Evolutionary conservation across 1,139 yeast genomes (phyloP), one percentile per base, ranked within the genome.

Genomic region (Hansenula lynferdii): DNA sequence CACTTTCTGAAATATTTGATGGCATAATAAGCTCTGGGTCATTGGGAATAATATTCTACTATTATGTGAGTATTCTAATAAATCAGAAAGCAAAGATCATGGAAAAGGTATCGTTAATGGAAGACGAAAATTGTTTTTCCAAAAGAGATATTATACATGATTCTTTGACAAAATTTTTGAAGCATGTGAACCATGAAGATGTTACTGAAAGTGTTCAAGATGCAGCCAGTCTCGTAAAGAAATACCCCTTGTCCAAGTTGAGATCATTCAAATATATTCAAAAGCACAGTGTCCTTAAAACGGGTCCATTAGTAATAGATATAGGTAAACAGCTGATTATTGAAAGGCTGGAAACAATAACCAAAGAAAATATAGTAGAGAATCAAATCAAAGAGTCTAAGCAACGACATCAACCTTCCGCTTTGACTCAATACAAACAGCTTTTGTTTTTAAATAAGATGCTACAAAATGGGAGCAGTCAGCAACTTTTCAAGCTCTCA

Each of bases 1-100:
- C 75, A 25, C 58, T 82, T 14, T 62, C 78, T 36, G 57, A 67
- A 5, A 55, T 85, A 5, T 83, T 89, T 77, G 94, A 84, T 56
- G 75, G 69, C 43, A 62, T 77, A 10, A 58, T 85, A 35, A 68
- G 78, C 26, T 65, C 72, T 39, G 65, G 64, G 16, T 65, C 78
- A 2, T 53, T 75, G 54, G 40, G 67, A 41, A 45, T 62, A 18
- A 58, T 67, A 11, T 51, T 80, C 6, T 84, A 83, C 50, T 54
- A 84, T 10, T 85, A 80, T 51, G 76, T 66, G 3, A 70, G 86
- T 2, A 57, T 79, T 26, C 48, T 82, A 24, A 39, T 73, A 8
- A 53, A 57, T 33, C 65, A 64, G 40, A 75, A 72, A 45, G 60
- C 58, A 4, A 60, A 60, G 6, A 62, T 82, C 2, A 56, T 70